A percentile compares a stretch with the other conserved stretches of the same genome.
Evolutionary conservation across 805 yeast genomes (phyloP).

Genomic region (Tetrapisispora fleetii): DNA sequence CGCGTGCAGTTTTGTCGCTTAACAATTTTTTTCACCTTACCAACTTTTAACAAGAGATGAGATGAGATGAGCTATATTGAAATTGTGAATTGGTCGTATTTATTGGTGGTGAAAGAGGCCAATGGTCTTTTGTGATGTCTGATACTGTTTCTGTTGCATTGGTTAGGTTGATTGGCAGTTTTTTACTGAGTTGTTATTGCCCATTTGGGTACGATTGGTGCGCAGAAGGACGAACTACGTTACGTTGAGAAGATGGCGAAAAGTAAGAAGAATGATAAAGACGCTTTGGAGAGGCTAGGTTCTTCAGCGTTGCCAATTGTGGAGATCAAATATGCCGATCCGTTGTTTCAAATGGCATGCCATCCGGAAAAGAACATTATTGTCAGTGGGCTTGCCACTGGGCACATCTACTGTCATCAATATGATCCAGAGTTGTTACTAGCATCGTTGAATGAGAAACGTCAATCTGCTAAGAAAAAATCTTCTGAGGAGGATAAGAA

Average conservation of each 20-base stretch:
- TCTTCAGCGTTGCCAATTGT: constrained; percentile 24
- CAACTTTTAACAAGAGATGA: background rate
- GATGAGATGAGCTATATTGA: background rate
- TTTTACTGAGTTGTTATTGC: no score
- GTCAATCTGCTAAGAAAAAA: constrained; percentile 7
- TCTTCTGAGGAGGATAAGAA: constrained; percentile 29
- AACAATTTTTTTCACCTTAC: background rate
- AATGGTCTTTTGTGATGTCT: no score
- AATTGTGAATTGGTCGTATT: background rate
- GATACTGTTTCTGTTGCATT: no score
- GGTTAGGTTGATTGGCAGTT: no score
- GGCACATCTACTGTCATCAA: constrained; percentile 53
- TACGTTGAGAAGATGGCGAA: constrained; percentile 1
- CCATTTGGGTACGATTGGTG: no score
- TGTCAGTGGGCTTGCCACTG: constrained; percentile 71
- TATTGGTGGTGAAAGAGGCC: no score
- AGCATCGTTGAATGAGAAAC: constrained; percentile 14
- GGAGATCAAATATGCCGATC: constrained; percentile 40
- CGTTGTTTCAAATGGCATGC: constrained; percentile 65
- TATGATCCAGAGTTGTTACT: constrained; percentile 45
- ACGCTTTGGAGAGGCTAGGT: constrained; percentile 6
- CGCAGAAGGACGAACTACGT: no score
- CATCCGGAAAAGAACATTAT: constrained; percentile 65
- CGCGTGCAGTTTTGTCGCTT: background rate
- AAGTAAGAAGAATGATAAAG: constrained; percentile 12